A percentile compares a stretch with the other conserved stretches of the same genome.
Evolutionary conservation across 345 rosid genomes (phyloP).

Genomic region (Eucalyptus regnans): DNA sequence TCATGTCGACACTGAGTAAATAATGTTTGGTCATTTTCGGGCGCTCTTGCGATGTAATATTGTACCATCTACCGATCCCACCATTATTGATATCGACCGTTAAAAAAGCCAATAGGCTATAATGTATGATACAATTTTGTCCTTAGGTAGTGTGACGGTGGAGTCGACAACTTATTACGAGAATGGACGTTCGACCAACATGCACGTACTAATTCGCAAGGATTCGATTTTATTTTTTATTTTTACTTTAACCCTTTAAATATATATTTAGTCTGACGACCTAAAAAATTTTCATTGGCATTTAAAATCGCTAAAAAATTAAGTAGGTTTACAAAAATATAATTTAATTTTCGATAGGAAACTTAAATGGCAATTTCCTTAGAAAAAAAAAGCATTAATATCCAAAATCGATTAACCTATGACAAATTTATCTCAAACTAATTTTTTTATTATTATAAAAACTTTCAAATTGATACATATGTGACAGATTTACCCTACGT

Average conservation of each 20-base stretch:
- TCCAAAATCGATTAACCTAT: accelerated
- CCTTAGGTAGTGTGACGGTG: background rate
- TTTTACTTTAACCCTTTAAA: background rate
- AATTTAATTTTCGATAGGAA: background rate
- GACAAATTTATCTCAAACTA: accelerated
- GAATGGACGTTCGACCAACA: background rate
- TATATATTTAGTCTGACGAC: accelerated
- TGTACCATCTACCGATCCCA: background rate
- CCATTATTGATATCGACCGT: background rate
- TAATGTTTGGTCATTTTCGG: background rate
- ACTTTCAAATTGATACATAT: accelerated
- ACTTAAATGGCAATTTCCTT: background rate
- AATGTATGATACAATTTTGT: background rate
- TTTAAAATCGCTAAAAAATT: background rate
- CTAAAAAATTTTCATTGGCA: background rate
- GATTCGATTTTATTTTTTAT: background rate
- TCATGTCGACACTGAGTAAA: background rate
- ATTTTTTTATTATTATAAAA: no score
- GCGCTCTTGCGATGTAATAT: background rate
- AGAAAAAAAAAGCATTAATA: accelerated
- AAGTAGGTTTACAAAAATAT: background rate
- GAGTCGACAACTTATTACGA: background rate
- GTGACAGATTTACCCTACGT: accelerated
- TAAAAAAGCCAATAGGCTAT: background rate
- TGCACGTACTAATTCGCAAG: background rate